Conservation (phyloP, 495 filamentous ascomycete genomes). For the Tuber brumale region DNA sequence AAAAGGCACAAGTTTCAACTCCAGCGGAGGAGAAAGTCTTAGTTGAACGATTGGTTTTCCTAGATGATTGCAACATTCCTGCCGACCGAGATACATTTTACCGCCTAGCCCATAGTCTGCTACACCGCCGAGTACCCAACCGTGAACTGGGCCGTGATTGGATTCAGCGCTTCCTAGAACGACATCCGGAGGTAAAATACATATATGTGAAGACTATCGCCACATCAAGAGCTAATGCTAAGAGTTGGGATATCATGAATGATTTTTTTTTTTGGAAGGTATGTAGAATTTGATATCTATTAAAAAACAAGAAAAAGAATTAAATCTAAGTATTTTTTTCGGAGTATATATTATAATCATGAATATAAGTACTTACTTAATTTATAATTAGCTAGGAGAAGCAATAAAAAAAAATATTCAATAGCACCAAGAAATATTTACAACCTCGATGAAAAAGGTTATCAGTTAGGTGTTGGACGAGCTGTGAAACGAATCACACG, state of each 20-base stretch:
- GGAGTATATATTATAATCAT: background rate
- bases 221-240: slow-evolving; percentile 5
- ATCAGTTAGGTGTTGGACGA: background rate
- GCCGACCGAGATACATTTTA: background rate
- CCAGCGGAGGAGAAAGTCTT: background rate
- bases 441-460: background rate
- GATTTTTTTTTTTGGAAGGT: slow-evolving; percentile 17
- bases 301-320: too few species aligned
- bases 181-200: background rate
- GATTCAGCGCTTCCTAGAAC: background rate
- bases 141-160: background rate
- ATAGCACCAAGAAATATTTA: background rate
- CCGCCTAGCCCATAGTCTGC: background rate
- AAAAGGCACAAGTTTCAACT: background rate
- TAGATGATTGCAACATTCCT: slow-evolving; percentile 13
- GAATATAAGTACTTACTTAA: background rate
- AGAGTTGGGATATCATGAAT: slow-evolving; percentile 19
- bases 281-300: too few species aligned
- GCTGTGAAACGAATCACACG: background rate
- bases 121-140: background rate
- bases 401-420: slow-evolving; percentile 5
- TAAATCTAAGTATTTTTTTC: background rate
- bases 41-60: slow-evolving; percentile 10
- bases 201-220: slow-evolving; percentile 8
- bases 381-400: background rate